Conservation (phyloP, 495 filamentous ascomycete species). For the Pyrenopolyporus hunteri region DNA sequence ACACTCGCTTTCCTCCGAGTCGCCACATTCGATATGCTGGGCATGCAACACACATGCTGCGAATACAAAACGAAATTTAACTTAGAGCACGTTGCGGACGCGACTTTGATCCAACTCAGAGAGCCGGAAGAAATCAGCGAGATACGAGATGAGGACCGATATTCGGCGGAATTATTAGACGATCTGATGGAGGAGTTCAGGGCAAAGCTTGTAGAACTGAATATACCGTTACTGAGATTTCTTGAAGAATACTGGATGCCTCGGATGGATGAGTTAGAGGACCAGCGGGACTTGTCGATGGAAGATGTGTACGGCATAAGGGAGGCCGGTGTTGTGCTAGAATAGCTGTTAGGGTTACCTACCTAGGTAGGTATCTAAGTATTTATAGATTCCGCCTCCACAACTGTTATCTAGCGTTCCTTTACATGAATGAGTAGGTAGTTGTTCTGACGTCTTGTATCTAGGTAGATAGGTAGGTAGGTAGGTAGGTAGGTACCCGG, state of each 20-base stretch:
- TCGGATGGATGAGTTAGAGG: conserved; percentile 7
- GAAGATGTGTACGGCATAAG: conserved; percentile 3
- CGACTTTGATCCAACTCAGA: neutral
- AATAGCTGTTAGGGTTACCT: too few relatives aligned
- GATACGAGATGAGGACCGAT: conserved; percentile 17
- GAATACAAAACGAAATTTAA: neutral
- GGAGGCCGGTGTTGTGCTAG: conserved; percentile 12
- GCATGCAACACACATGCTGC: conserved; percentile 20
- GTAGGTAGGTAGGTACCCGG: too few relatives aligned
- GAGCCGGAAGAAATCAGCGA: conserved; percentile 12
- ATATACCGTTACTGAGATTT: conserved; percentile 4
- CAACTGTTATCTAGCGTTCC: too few relatives aligned
- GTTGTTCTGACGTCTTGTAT: too few relatives aligned
- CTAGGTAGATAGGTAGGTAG: too few relatives aligned
- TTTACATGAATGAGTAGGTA: too few relatives aligned
- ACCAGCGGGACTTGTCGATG: conserved; percentile 1
- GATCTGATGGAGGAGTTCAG: conserved; percentile 17
- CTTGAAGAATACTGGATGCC: conserved; percentile 3
- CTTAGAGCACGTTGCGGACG: neutral
- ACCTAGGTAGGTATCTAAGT: too few relatives aligned
- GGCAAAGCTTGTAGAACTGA: neutral
- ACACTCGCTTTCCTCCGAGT: conserved; percentile 1
- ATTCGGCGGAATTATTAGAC: conserved; percentile 1
- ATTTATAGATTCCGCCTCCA: too few relatives aligned
- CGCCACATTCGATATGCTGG: conserved; percentile 1